phyloP scores from a whole-genome alignment of 305 asterid genomes.

The Solanum chacoense region DNA sequence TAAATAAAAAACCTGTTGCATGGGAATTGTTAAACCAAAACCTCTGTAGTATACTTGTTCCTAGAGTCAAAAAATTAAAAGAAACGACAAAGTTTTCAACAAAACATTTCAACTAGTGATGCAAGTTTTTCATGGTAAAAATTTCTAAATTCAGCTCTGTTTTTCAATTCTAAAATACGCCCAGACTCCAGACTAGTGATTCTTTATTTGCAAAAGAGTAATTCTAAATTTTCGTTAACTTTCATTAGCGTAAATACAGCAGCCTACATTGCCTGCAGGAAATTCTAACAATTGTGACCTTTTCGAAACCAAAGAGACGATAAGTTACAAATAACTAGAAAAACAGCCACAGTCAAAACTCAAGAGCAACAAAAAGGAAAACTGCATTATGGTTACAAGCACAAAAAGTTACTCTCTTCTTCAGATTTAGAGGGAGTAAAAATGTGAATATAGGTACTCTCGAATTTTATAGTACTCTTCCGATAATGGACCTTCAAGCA shows the following conservation, averaged over 20 bases:
- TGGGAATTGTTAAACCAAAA: not conserved
- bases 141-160: not conserved
- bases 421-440: slow-evolving; percentile 54
- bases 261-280: not conserved
- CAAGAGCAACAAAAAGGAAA: not conserved
- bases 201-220: not conserved
- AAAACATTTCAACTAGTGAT: not conserved
- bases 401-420: not conserved
- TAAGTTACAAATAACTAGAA: not conserved
- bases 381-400: not conserved
- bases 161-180: not conserved
- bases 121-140: not conserved
- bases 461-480: slow-evolving; percentile 85
- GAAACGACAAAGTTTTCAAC: not conserved
- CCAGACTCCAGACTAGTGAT: not conserved
- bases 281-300: not conserved
- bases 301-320: not conserved
- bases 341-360: not conserved
- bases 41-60: not conserved
- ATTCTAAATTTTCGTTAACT: not conserved
- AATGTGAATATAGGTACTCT: slow-evolving; percentile 73
- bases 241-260: not conserved
- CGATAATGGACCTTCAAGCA: slow-evolving; percentile 91
- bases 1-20: not conserved
- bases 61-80: not conserved